These are phyloP conservation scores for Filobasidium uniguttulatum DNA, from an alignment of 1,284 basidiomycete genomes.

Conservation along the genomic window DNA sequence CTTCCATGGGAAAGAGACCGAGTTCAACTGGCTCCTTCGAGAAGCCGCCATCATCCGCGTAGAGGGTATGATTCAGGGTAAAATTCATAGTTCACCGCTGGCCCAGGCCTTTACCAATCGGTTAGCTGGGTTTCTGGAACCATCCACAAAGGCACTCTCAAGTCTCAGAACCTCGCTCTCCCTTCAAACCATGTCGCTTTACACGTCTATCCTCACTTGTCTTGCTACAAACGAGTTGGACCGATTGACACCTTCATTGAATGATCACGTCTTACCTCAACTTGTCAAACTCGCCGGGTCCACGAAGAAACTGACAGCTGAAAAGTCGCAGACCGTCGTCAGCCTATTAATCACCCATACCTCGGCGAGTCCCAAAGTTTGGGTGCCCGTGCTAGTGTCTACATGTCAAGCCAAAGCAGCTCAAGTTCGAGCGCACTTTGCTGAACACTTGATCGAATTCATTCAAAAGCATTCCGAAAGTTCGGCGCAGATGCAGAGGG, in stretches of 20 bases:
- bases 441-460: conserved; percentile 57
- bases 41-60: conserved; percentile 67
- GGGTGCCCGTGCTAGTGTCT: conserved; percentile 58
- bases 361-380: conserved; percentile 54
- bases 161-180: conserved; percentile 88
- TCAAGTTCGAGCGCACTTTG: conserved; percentile 56
- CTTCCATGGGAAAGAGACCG: conserved; percentile 82
- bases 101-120: too few species aligned
- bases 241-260: too few species aligned
- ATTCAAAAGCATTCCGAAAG: conserved; percentile 56
- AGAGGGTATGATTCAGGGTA: conserved; percentile 85
- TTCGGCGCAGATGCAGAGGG: conserved; percentile 42
- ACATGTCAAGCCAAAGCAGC: conserved; percentile 72
- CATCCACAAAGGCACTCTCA: conserved; percentile 45
- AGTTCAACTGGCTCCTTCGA: conserved; percentile 84
- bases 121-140: too few species aligned
- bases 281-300: conserved; percentile 76
- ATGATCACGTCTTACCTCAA: conserved; percentile 57
- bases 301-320: conserved; percentile 89
- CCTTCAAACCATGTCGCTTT: conserved; percentile 61
- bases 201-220: conserved; percentile 58
- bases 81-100: too few species aligned
- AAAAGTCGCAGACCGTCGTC: conserved; percentile 65
- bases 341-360: conserved; percentile 55
- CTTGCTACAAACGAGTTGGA: conserved; percentile 61